These are phyloP conservation scores for Escovopsis sp. DNA, from an alignment of 2,329 filamentous ascomycete genomes.

Conservation along the genomic window DNA sequence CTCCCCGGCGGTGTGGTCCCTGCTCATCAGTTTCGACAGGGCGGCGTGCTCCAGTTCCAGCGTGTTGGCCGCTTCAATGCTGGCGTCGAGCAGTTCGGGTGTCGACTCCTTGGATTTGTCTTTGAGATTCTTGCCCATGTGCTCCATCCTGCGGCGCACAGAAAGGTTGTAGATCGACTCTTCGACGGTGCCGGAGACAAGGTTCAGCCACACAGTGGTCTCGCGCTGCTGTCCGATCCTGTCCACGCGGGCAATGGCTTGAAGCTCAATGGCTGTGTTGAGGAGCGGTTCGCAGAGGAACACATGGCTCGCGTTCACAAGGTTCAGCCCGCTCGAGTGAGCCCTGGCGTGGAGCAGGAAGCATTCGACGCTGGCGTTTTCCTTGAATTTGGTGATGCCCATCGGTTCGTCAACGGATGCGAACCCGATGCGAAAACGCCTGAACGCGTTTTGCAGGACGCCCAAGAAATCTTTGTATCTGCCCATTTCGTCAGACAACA, in stretches of 20 bases:
- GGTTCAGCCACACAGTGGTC: conserved; percentile 91
- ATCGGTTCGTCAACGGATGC: conserved; percentile 52
- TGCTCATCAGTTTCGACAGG: conserved; percentile 55
- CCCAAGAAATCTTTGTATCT: conserved; percentile 62
- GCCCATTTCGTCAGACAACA: not conserved
- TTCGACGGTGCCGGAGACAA: conserved; percentile 83
- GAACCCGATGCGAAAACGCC: conserved; percentile 56
- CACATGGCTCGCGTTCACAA: conserved; percentile 86
- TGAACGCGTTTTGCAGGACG: conserved; percentile 57
- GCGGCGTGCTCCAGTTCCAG: conserved; percentile 64
- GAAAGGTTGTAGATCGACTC: conserved; percentile 83
- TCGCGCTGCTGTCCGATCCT: conserved; percentile 78
- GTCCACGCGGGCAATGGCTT: conserved; percentile 89
- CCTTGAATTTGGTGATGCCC: conserved; percentile 64
- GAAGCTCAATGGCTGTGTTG: conserved; percentile 84
- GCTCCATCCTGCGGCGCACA: conserved; percentile 60
- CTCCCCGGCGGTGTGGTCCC: conserved; percentile 60
- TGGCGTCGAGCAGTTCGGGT: conserved; percentile 39
- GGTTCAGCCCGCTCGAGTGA: conserved; percentile 75
- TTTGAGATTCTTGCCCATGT: conserved; percentile 40
- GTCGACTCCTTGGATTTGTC: conserved; percentile 26
- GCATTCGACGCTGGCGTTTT: conserved; percentile 59
- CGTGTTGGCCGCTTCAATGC: conserved; percentile 72
- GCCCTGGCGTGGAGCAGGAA: conserved; percentile 83
- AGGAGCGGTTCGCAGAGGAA: conserved; percentile 89